Evolutionary conservation across 176 grass and related monocot genomes (phyloP), one percentile per base, ranked within the genome.

Genomic region (Triticum aestivum): DNA sequence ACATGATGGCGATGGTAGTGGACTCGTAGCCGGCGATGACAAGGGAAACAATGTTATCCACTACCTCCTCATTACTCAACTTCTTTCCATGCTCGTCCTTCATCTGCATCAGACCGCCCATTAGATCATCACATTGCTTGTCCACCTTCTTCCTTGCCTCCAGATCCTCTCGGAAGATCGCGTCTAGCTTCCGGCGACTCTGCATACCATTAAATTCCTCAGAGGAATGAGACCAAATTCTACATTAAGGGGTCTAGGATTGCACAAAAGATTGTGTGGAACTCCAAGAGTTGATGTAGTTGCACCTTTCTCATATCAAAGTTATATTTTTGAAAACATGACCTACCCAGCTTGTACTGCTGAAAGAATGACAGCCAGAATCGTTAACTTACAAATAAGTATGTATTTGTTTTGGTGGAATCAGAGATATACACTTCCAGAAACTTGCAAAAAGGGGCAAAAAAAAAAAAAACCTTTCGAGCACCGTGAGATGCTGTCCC

Each of bases 1-100:
- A 90, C 88, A 78, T 86, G 20, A 77, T 82, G 41, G 78, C 61
- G 2, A 8, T 72, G 26, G 83, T 9, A 11, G 88, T 90, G 45
- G 83, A 82, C n/a, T 90, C 56, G 3, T 82, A 86, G 70, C 83
- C 88, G 0, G 26, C 88, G 2, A 86, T 0, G 49, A 90, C 63
- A 5, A 82, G 78, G 10, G 83, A 77, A 15, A 90, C 78, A 5
- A 87, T 87, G 79, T 90, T 90, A 29, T 90, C 54, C 0, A 86
- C 76, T 11, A 90, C 73, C 66, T 86, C 72, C n/a, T 83, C 73
- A 18, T 86, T 63, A 9, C 24, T 45, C 11, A 89, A 35, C 51
- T 77, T 80, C 39, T 79, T 72, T 23, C 88, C 89, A 24, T 74
- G 51, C 15, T 83, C 89, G 18, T 90, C 84, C 45, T 66, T 32